These are phyloP conservation scores for Magnusiomyces sp. DNA, from an alignment of 1,139 yeast genomes.

Conservation along the genomic window DNA sequence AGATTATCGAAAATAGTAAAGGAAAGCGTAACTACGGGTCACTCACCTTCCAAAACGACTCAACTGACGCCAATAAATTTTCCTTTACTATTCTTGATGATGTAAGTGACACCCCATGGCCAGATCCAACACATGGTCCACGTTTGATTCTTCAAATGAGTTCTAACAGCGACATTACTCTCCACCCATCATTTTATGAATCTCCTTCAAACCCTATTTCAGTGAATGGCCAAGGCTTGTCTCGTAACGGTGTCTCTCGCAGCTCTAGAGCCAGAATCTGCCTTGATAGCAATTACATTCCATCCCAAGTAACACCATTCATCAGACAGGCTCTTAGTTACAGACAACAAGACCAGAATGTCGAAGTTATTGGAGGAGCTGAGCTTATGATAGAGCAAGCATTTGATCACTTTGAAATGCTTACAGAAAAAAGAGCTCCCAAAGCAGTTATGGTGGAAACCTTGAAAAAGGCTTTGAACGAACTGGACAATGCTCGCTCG, in stretches of 20 bases:
- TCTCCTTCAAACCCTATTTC: neutral
- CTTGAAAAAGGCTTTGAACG: neutral
- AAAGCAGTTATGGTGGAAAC: conserved; percentile 1
- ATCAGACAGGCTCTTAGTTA: neutral
- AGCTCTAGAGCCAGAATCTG: too few relatives aligned
- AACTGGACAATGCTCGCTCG: neutral
- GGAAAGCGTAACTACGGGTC: conserved; percentile 1
- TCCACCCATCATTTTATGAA: conserved; percentile 4
- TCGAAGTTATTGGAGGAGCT: conserved; percentile 2
- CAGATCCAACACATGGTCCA: neutral
- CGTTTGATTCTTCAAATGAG: neutral
- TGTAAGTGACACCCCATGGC: conserved; percentile 1
- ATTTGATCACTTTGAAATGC: conserved; percentile 6
- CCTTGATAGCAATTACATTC: conserved; percentile 2
- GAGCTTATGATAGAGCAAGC: conserved; percentile 8
- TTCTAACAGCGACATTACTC: neutral
- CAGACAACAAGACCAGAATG: neutral
- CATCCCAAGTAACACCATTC: neutral
- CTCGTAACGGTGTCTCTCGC: too few relatives aligned
- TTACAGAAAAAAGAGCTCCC: conserved; percentile 8
- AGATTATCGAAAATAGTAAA: neutral
- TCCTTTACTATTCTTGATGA: conserved; percentile 2
- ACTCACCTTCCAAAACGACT: neutral
- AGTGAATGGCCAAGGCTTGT: too few relatives aligned
- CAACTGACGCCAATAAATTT: neutral